phyloP scores from a whole-genome alignment of 2,329 filamentous ascomycete genomes.

The Calonectria pseudoreteaudii region DNA sequence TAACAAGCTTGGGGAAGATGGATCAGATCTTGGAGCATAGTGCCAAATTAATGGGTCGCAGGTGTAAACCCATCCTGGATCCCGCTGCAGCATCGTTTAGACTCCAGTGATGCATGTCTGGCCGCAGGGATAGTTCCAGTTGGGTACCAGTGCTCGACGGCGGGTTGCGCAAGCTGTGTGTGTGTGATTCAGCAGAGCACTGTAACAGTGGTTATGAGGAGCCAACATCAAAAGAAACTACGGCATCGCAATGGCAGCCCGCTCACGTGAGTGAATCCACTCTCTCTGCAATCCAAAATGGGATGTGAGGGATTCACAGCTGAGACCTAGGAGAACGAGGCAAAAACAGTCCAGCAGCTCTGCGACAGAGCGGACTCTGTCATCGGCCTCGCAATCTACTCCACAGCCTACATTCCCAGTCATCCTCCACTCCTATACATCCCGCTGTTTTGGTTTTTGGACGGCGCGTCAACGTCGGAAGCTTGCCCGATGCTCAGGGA shows the following conservation, averaged over 20 bases:
- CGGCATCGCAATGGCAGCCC: neutral
- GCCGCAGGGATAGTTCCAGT: neutral
- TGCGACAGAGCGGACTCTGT: neutral
- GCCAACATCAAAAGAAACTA: neutral
- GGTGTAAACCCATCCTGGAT: constrained; percentile 3
- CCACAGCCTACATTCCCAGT: neutral
- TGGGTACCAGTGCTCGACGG: neutral
- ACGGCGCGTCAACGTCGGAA: constrained; percentile 6
- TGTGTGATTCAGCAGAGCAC: neutral
- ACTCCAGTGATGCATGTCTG: neutral
- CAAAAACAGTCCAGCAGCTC: neutral
- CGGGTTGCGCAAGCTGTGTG: neutral
- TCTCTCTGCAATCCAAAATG: neutral
- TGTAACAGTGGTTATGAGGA: neutral
- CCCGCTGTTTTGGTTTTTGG: constrained; percentile 9
- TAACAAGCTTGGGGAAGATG: neutral
- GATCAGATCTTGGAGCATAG: neutral
- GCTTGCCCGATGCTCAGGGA: neutral
- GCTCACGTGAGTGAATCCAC: constrained; percentile 15
- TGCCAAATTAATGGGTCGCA: constrained; percentile 4
- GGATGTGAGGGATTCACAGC: constrained; percentile 15
- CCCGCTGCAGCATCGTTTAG: neutral
- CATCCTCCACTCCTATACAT: neutral
- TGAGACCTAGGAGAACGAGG: neutral
- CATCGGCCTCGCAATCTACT: neutral